Evolutionary conservation across 441 rosid genomes (phyloP), one percentile per base, ranked within the genome.

Genomic region (Geranium incanum): DNA sequence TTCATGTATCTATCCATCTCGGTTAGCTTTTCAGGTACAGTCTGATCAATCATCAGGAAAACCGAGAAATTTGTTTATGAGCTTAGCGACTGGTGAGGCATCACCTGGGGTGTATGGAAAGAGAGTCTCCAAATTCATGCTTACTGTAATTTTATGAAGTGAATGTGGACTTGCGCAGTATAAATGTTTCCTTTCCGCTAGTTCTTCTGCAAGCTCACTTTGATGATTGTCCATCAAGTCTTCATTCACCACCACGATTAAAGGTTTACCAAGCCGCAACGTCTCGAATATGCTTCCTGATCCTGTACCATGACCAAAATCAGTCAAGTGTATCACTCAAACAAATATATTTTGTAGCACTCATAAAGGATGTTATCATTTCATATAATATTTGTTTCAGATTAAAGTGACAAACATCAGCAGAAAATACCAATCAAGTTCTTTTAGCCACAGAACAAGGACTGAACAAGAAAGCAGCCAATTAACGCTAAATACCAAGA

Each of bases 211-310:
- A 19, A 71, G 43, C 59, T 71, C 73, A 38, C 55, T 71, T 62
- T 71, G 73, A 71, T 71, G 73, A 71, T 60, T 71, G 68, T 62
- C 68, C 73, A 71, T 71, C 41, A 71, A 63, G 37, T 71, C 73
- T 71, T 71, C 73, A 63, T 71, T 71, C 68, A 71, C 73, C 68
- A 71, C 73, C 59, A 71, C 68, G 0, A 71, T 45, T 45, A 45
- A 45, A 45, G 52, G 52, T 45, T 45, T 45, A 45, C 52, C 13
- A 45, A 45, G 52, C 52, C 52, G 52, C 8, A 45, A 9, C 12
- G 52, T 45, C 52, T 45, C 52, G n/a, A 45, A 45, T 45, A 45
- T 45, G 52, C 52, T 45, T 45, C 52, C 52, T 45, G 52, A 45
- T 11, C 52, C 52, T 45, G 52, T 11, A 45, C 9, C 8, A 6